phyloP scores from a whole-genome alignment of 305 asterid species.

The Petunia hybrid region DNA sequence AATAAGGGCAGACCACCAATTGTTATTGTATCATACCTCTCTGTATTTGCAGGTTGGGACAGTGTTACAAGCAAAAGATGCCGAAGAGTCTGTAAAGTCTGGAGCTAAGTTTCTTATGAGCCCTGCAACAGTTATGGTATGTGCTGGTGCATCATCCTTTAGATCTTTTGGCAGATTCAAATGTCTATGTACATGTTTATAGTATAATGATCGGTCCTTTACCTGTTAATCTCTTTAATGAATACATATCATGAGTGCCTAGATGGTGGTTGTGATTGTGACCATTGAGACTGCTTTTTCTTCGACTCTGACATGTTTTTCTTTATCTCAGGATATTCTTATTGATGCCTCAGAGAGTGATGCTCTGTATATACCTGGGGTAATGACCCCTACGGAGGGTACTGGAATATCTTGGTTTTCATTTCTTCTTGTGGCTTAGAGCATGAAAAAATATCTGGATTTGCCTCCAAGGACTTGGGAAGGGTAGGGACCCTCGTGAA shows the following conservation, averaged over 20 bases:
- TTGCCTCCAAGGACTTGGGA: constrained; percentile 11
- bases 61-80: constrained; percentile 62
- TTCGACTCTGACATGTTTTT: neutral
- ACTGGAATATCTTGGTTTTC: constrained; percentile 25
- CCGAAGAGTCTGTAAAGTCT: constrained; percentile 55
- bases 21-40: neutral
- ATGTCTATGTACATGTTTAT: neutral
- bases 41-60: constrained; percentile 73
- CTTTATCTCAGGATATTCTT: constrained; percentile 61
- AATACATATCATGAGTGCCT: constrained; percentile 11
- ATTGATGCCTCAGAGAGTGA: constrained; percentile 56
- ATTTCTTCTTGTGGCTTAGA: constrained; percentile 12
- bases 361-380: constrained; percentile 84
- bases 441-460: neutral
- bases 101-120: constrained; percentile 95
- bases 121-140: constrained; percentile 83
- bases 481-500: neutral
- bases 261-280: neutral
- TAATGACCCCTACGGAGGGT: constrained; percentile 94
- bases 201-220: neutral
- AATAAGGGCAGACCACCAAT: neutral
- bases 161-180: constrained; percentile 19
- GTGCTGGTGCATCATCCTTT: neutral
- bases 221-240: neutral
- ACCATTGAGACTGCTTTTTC: neutral